Evolutionary conservation across 2,329 filamentous ascomycete genomes (phyloP).

Genomic region (Verticillium nonalfalfae): DNA sequence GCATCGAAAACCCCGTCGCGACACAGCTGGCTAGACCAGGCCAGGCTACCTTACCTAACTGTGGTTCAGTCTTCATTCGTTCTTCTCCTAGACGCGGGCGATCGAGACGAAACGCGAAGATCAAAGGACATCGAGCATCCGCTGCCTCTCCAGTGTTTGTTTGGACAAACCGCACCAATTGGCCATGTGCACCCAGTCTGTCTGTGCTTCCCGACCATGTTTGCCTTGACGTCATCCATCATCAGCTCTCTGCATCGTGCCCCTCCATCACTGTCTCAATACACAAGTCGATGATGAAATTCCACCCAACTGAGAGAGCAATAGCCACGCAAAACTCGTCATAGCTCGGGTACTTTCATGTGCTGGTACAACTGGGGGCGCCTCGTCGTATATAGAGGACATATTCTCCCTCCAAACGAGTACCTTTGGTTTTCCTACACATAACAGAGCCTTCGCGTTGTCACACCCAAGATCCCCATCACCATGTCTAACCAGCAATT

Average conservation of each 20-base stretch:
- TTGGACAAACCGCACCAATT: background rate
- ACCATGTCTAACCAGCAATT: conserved; percentile 25
- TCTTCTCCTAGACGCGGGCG: background rate
- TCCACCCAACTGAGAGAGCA: background rate
- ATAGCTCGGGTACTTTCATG: background rate
- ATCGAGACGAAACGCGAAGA: background rate
- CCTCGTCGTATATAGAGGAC: background rate
- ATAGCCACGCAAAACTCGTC: background rate
- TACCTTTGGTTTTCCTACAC: too few relatives aligned
- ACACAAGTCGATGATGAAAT: background rate
- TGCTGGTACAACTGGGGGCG: background rate
- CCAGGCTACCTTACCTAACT: too few relatives aligned
- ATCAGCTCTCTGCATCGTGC: background rate
- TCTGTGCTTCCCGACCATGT: background rate
- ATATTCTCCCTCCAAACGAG: too few relatives aligned
- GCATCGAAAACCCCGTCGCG: too few relatives aligned
- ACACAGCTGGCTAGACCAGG: too few relatives aligned
- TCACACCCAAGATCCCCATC: background rate
- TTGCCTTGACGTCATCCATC: background rate
- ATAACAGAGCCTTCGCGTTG: too few relatives aligned
- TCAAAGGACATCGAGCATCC: background rate
- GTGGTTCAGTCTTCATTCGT: background rate
- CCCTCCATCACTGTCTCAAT: background rate
- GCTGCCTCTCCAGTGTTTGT: background rate
- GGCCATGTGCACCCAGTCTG: background rate